Percentiles rank a stretch among this genome's conserved stretches.
Conservation (phyloP, 768 basidiomycete genomes). For the Psilocybe cyanescens region DNA sequence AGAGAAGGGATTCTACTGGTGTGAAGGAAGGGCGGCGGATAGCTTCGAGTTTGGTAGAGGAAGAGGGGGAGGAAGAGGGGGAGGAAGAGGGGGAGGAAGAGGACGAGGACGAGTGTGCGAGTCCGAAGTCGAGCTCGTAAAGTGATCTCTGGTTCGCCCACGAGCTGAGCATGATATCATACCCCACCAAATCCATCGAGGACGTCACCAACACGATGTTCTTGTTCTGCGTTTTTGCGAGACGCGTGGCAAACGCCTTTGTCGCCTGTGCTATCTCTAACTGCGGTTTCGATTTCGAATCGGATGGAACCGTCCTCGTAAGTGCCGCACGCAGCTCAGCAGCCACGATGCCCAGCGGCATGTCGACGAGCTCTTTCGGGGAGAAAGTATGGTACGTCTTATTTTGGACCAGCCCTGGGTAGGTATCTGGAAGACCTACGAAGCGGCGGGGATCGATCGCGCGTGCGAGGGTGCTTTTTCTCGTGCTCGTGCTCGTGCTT, state of each 20-base stretch:
- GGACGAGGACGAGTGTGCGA: background rate
- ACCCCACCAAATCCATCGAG: constrained; percentile 11
- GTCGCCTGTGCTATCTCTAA: too few species aligned
- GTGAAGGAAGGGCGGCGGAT: constrained; percentile 29
- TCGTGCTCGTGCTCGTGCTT: too few species aligned
- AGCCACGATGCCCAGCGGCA: constrained; percentile 25
- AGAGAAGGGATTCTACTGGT: constrained; percentile 29
- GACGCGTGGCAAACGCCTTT: constrained; percentile 21
- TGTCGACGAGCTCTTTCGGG: constrained; percentile 15
- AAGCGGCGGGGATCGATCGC: constrained; percentile 30
- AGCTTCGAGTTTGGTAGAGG: constrained; percentile 21
- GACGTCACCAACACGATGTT: constrained; percentile 18
- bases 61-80: background rate
- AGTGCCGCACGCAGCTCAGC: constrained; percentile 25
- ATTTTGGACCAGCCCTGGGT: constrained; percentile 29
- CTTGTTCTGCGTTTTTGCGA: constrained; percentile 22
- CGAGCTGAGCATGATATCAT: constrained; percentile 31
- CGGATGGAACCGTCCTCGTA: background rate
- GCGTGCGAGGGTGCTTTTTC: constrained; percentile 22
- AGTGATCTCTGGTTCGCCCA: constrained; percentile 27
- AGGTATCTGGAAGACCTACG: constrained; percentile 21
- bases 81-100: too few species aligned
- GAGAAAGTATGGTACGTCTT: constrained; percentile 25
- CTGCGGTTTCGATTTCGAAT: too few species aligned
- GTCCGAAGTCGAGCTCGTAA: constrained; percentile 26